Percentiles rank a stretch among this genome's conserved stretches.
Conservation (phyloP, 352 stramenopile genomes). For the Globisporangium nagaii region DNA sequence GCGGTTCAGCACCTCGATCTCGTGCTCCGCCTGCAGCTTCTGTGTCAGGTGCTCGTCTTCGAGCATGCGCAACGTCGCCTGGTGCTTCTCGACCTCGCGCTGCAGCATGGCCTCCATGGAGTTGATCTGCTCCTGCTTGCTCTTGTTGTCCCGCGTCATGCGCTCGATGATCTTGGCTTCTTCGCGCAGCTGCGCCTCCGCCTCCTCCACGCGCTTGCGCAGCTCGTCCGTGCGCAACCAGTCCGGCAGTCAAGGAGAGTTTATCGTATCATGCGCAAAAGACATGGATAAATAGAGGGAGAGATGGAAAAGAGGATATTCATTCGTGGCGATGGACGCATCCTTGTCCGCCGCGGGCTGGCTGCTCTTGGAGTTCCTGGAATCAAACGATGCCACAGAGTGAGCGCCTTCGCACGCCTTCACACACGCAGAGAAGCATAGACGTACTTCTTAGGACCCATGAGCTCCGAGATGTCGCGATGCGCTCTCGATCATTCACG, state of each 20-base stretch:
- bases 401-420: not conserved
- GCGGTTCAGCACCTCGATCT: slow-evolving; percentile 50
- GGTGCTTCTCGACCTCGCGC: slow-evolving; percentile 60
- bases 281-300: not conserved
- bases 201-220: slow-evolving; percentile 61
- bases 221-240: slow-evolving; percentile 44
- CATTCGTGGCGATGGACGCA: slow-evolving; percentile 59
- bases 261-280: not conserved
- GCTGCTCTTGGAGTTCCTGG: slow-evolving; percentile 10
- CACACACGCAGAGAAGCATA: not conserved
- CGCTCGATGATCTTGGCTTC: slow-evolving; percentile 80
- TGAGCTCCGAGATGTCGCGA: slow-evolving; percentile 3
- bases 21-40: slow-evolving; percentile 49
- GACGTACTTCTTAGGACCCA: slow-evolving; percentile 42
- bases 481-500: not conserved
- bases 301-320: slow-evolving; percentile 60
- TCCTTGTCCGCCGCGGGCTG: slow-evolving; percentile 19
- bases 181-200: slow-evolving; percentile 65
- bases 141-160: slow-evolving; percentile 70
- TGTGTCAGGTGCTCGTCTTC: slow-evolving; percentile 60
- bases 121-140: slow-evolving; percentile 67
- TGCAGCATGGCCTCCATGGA: slow-evolving; percentile 58
- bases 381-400: not conserved
- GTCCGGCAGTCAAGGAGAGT: slow-evolving; percentile 18
- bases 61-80: slow-evolving; percentile 41